Evolutionary conservation across 164 flowering plant genomes (phyloP), one percentile per base, ranked within the genome.

Genomic region (Kingdonia uniflora): DNA sequence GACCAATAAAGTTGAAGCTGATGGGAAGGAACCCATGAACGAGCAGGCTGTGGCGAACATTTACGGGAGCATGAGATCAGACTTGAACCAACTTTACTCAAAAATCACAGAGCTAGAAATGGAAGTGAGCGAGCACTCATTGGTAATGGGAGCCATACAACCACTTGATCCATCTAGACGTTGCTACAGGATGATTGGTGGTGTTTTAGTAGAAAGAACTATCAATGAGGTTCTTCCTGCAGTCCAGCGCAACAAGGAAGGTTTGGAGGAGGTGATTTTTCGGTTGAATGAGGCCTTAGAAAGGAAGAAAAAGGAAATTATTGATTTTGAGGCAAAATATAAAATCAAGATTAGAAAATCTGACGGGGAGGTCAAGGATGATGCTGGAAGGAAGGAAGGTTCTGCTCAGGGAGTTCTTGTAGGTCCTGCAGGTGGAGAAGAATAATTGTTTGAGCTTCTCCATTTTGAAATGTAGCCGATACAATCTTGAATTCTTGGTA

Each of bases 161-260:
- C 95, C 96, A 1, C 84, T 87, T 14, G 95, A 91, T 62, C 98
- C 74, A 25, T 72, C 94, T 5, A 71, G 98, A 58, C 71, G 80
- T 59, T 91, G 94, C 74, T 91, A 81, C 65, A 68, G 96, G 24
- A 91, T 91, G 96, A 85, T 87, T 52, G 94, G 98, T 19, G 98
- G 96, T 20, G 95, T 92, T 40, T 75, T 92, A 53, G 96, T 87
- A 24, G 96, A 92, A 70, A 80, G 96, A 71, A 92, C 95, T 25
- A 69, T 92, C 68, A 80, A 74, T 48, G 95, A 87, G 65, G 91
- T 92, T 51, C 62, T 91, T 51, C 98, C 96, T 39, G 98, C 96
- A 40, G 98, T 87, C 26, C 80, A 82, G 52, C 70, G 89, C 35
- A 92, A 87, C 62, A 87, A 82, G 61, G 96, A 82, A 49, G 98